Evolutionary conservation across 139 green algal genomes (phyloP).

Genomic region (Dunaliella primolecta): DNA sequence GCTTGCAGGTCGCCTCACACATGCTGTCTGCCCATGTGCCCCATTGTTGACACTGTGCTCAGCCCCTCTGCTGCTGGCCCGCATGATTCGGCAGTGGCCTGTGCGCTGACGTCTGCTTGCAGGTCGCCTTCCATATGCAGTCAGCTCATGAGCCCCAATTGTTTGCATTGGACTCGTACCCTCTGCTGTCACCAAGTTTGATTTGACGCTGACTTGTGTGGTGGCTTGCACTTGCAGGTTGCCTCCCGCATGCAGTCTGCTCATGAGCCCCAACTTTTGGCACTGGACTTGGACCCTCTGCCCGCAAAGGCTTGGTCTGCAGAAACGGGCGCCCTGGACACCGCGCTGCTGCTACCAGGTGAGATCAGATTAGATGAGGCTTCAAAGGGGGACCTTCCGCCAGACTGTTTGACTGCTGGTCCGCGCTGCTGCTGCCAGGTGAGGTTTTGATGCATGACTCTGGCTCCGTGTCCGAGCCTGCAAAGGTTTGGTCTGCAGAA

Average conservation of each 20-base stretch:
- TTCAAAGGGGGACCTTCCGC: too few species aligned
- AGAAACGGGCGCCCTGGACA: neutral
- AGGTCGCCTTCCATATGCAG: neutral
- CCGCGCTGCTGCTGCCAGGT: too few species aligned
- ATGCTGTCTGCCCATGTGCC: too few species aligned
- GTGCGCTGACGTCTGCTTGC: neutral
- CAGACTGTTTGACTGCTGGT: too few species aligned
- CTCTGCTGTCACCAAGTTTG: neutral
- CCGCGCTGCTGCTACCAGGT: too few species aligned
- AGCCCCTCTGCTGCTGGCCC: too few species aligned
- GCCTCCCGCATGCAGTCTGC: neutral
- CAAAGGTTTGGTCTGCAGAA: neutral
- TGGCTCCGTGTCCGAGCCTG: too few species aligned
- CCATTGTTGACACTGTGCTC: neutral
- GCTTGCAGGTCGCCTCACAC: too few species aligned
- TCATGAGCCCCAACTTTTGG: neutral
- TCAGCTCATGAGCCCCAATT: neutral
- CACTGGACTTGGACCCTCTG: neutral
- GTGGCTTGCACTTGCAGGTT: neutral
- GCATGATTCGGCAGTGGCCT: neutral
- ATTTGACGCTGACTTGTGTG: neutral
- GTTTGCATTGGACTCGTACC: neutral
- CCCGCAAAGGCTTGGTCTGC: neutral
- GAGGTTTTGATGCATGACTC: too few species aligned
- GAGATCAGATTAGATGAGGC: too few species aligned